These are phyloP conservation scores for Dioszegia hungarica DNA, from an alignment of 768 basidiomycete species.

Conservation along the genomic window DNA sequence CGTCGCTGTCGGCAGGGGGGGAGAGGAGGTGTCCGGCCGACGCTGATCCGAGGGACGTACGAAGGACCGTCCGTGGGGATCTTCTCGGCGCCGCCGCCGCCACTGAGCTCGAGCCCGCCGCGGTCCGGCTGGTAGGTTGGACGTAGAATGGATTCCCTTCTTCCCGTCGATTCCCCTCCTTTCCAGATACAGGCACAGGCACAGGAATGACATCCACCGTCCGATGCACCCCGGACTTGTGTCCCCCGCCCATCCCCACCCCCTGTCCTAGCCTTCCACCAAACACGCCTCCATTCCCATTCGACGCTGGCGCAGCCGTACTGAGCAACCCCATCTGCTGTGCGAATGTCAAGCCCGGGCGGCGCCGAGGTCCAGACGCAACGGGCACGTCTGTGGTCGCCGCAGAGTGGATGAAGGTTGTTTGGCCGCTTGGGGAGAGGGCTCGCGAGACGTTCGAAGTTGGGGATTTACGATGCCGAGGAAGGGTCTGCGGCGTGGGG, in stretches of 20 bases:
- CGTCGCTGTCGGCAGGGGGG: neutral
- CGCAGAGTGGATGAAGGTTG: constrained; percentile 33
- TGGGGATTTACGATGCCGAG: constrained; percentile 14
- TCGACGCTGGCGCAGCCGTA: neutral
- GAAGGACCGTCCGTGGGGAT: no score
- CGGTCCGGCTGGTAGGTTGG: constrained; percentile 16
- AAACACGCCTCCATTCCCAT: neutral
- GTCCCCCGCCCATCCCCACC: constrained; percentile 34
- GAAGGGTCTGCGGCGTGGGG: constrained; percentile 41
- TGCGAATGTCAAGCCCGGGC: constrained; percentile 40
- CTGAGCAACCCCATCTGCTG: constrained; percentile 38
- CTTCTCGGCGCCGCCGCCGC: no score
- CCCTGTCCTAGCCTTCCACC: constrained; percentile 19
- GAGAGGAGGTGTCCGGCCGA: no score
- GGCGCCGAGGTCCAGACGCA: constrained; percentile 13
- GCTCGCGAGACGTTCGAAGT: neutral
- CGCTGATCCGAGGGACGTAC: neutral
- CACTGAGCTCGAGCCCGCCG: no score
- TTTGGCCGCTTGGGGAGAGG: constrained; percentile 32
- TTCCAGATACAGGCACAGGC: no score
- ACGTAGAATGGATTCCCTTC: constrained; percentile 32
- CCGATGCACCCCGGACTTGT: constrained; percentile 13
- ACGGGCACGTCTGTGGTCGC: neutral
- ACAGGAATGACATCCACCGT: constrained; percentile 17
- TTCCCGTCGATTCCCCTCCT: neutral